Evolutionary conservation across 2,329 filamentous ascomycete species (phyloP), one percentile per base, ranked within the genome.

Genomic region (Ascomycota sp.): DNA sequence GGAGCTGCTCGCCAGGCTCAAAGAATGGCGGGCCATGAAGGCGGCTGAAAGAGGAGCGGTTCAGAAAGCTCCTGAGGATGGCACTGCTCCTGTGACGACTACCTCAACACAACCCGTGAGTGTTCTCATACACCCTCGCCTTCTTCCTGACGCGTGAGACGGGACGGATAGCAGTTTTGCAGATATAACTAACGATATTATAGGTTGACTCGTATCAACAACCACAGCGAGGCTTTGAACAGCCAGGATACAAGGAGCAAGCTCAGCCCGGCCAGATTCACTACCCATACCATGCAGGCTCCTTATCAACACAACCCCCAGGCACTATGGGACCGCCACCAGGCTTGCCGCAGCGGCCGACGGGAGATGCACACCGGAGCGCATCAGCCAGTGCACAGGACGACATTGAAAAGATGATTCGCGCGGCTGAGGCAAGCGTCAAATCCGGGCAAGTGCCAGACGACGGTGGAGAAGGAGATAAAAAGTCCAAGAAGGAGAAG

Each of bases 1-100:
- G 11, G 81, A 91, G 46, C 57, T 93, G 38, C 83, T 86, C 61
- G 72, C 73, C 55, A 68, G 83, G 34, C 56, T 92, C 37, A 79
- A 77, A 7, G 79, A 79, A 44, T 79, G 79, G 50, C 76, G 76
- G 42, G 74, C 73, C 6, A 72, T 70, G 47, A 66, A 69, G 38
- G 70, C 69, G 12, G 68, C 75, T 34, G 65, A 68, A 43, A 61
- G 35, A 9, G 38, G 62, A 42, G 62, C 64, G 25, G 60, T 61
- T 24, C 45, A 45, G 9, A 47, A 68, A 32, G 69, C 66, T 39
- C 66, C 50, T 9, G 48, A 52, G 26, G 51, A 51, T 33, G 45
- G 43, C 12, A 43, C 44, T 6, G 40, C 43, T 9, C 39, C 43
- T 33, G 40, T 40, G 35, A 60, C 55, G 40, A 61, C 61, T 29